Percentiles rank a stretch among this genome's conserved stretches.
Conservation (phyloP, 139 green algal genomes). For the Tetradesmus obliquus region DNA sequence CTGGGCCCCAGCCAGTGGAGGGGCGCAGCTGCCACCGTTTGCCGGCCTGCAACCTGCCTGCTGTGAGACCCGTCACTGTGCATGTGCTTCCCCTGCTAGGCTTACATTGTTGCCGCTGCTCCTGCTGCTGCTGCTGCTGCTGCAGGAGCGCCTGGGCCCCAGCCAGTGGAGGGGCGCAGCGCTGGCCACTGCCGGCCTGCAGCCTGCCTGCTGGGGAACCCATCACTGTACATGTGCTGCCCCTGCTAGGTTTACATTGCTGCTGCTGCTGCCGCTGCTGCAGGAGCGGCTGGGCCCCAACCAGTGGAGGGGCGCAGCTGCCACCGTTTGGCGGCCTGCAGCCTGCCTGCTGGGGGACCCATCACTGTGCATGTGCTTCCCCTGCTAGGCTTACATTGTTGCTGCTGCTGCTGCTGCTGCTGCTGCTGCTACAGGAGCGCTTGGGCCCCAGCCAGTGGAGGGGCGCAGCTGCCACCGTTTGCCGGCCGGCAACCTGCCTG, state of each 20-base stretch:
- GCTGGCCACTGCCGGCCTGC: constrained; percentile 43
- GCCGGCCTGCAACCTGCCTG: too few species aligned
- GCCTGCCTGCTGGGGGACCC: too few species aligned
- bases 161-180: constrained; percentile 76
- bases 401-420: background rate
- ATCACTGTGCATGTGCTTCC: too few species aligned
- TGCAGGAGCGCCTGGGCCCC: constrained; percentile 66
- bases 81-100: too few species aligned
- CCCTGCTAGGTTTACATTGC: too few species aligned
- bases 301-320: too few species aligned
- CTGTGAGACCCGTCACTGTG: too few species aligned
- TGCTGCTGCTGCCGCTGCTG: background rate
- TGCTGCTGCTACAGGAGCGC: constrained; percentile 59
- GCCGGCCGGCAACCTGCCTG: background rate
- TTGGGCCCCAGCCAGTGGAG: constrained; percentile 72
- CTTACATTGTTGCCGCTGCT: background rate
- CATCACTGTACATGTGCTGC: background rate
- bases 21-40: too few species aligned
- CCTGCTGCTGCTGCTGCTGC: constrained; percentile 1
- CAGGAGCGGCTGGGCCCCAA: background rate
- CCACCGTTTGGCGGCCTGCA: too few species aligned
- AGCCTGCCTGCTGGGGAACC: background rate
- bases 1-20: background rate
- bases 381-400: too few species aligned
- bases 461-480: constrained; percentile 55